Percentiles rank a stretch among this genome's conserved stretches.
phyloP scores from a whole-genome alignment of 257 asterid genomes.

The Lycium barbarum region DNA sequence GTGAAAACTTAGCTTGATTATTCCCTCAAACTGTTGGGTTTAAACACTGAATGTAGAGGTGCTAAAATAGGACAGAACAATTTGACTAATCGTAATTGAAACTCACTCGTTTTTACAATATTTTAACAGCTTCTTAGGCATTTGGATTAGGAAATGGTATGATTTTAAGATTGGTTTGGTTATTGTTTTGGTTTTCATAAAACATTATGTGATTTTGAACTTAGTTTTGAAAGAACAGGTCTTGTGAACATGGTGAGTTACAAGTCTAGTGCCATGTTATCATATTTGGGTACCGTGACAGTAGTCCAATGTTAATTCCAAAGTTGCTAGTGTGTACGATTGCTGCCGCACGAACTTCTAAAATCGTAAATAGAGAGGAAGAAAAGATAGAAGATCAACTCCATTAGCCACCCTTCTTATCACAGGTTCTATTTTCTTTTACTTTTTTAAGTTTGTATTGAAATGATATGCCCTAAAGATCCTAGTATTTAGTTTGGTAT shows the following conservation, averaged over 20 bases:
- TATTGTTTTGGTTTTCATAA: background rate
- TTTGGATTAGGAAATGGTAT: slow-evolving; percentile 16
- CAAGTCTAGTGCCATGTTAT: background rate
- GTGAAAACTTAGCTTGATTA: slow-evolving; percentile 15
- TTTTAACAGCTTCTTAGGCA: background rate
- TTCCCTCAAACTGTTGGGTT: background rate
- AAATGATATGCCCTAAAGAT: background rate
- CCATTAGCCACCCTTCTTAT: background rate
- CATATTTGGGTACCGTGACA: background rate
- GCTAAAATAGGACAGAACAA: background rate
- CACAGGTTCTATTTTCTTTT: background rate
- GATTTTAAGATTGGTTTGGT: background rate
- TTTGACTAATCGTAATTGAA: background rate
- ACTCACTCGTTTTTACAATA: background rate
- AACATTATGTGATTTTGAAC: background rate
- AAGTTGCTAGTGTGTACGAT: background rate
- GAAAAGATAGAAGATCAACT: background rate
- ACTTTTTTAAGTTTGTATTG: background rate
- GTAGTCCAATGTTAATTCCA: background rate
- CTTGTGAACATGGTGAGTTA: background rate
- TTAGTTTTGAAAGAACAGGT: background rate
- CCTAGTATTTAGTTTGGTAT: background rate
- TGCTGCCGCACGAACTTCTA: background rate
- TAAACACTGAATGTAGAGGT: background rate
- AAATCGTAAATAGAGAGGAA: background rate